Conservation (phyloP, 2,329 filamentous ascomycete species). For the Cytospora paraplurivora region DNA sequence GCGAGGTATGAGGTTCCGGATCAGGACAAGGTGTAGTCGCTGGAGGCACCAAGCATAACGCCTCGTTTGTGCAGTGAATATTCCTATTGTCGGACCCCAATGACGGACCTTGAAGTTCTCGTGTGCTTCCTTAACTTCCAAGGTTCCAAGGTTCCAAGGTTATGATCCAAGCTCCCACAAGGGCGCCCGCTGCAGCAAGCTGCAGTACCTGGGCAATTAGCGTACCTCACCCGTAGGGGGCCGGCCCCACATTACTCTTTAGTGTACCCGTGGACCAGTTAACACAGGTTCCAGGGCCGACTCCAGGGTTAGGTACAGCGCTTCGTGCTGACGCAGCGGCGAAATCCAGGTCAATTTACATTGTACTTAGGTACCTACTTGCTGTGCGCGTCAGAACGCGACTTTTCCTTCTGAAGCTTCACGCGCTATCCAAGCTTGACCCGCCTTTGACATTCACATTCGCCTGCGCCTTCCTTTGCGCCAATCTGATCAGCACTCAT, state of each 20-base stretch:
- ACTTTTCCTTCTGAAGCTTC: conserved; percentile 10
- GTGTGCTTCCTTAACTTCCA: conserved; percentile 6
- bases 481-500: neutral
- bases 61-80: conserved; percentile 4
- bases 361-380: conserved; percentile 4
- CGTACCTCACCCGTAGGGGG: neutral
- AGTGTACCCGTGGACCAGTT: too few species aligned
- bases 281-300: too few species aligned
- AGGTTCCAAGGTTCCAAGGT: too few species aligned
- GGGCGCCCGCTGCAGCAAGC: neutral
- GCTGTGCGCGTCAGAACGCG: conserved; percentile 25
- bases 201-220: neutral
- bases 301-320: too few species aligned
- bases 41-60: neutral
- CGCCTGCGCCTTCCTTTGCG: neutral
- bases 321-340: neutral
- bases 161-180: conserved; percentile 16
- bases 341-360: neutral
- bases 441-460: neutral
- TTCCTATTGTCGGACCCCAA: conserved; percentile 4
- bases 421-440: neutral
- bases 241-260: conserved; percentile 17
- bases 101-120: conserved; percentile 7
- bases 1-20: neutral
- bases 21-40: neutral